Base-by-base conservation (phyloP, 148 eudicot genomes). In the Rhododendron vialii region DNA sequence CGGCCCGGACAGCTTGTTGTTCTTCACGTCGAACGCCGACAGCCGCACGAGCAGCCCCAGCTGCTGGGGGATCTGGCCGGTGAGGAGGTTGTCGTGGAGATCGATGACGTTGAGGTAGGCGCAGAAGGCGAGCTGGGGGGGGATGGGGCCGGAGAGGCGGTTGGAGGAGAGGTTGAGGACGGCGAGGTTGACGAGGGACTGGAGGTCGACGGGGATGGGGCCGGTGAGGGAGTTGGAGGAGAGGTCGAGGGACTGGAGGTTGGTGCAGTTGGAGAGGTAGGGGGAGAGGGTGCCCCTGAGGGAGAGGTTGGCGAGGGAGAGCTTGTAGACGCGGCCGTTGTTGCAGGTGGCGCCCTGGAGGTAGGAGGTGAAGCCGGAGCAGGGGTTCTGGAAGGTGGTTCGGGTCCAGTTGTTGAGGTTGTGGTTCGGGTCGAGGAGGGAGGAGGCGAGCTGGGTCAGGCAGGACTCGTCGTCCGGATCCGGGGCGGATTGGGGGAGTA, bases 21-120 rank as follows among this genome's bases (percentile, higher is more conserved):
- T 65, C 5, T 92, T 87, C 0, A 93, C 94, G 36, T 93, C 93
- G 81, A 93, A 91, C 0, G 88, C 87, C 11, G 85, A 91, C 3
- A 93, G 78, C 10, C 95, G 82, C 0, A 85, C 88, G 2, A 93
- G 88, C 2, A 90, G 89, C 1, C 90, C 92, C 1, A 93, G 84
- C 17, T 92, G 91, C 33, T 85, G 91, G 0, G 95, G 95, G 30
- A 93, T 89, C 28, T 84, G 88, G 0, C 95, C 95, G 1, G 83
- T 43, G 9, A 93, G 87, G 2, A 71, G 75, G 41, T 93, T 93
- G 5, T 79, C 9, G 69, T 90, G 93, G 33, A 93, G 82, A 55
- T 93, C 95, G 67, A 93, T 88, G 86, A 93, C 89, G 84, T 93
- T 93, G 48, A 93, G 93, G 88, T 92, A 92, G 1, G 94, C 90